Conservation (phyloP, 2,329 filamentous ascomycete genomes). For the Arachnomyces sp. region DNA sequence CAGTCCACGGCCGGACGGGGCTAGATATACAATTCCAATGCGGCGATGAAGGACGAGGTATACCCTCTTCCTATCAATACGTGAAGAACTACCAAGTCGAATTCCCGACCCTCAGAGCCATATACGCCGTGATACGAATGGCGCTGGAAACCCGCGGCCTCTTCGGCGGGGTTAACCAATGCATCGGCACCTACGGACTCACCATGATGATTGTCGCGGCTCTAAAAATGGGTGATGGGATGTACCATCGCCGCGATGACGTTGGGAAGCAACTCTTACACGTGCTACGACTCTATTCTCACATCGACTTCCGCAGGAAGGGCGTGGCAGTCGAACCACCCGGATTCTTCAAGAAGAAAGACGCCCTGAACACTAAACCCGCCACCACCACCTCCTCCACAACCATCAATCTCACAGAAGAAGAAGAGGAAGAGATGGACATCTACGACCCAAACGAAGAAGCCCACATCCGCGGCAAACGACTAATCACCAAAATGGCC, state of each 20-base stretch:
- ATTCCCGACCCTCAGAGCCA: conserved; percentile 40
- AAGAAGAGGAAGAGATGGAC: conserved; percentile 9
- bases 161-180: conserved; percentile 39
- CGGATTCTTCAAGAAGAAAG: conserved; percentile 33
- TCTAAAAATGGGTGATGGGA: conserved; percentile 37
- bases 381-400: conserved; percentile 2
- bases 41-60: conserved; percentile 27
- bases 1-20: conserved; percentile 39
- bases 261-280: conserved; percentile 38
- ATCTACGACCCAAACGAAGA: conserved; percentile 3
- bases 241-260: conserved; percentile 21
- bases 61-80: conserved; percentile 31
- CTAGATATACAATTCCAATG: conserved; percentile 46
- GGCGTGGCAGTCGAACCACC: conserved; percentile 45
- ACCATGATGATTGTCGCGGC: conserved; percentile 51
- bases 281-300: conserved; percentile 43
- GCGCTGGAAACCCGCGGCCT: conserved; percentile 44
- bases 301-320: conserved; percentile 36
- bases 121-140: conserved; percentile 45
- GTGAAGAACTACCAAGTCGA: conserved; percentile 41
- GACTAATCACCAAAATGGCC: conserved; percentile 29
- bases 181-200: conserved; percentile 47
- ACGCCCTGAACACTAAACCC: not conserved
- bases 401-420: conserved; percentile 12
- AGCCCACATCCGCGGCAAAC: conserved; percentile 29